These are phyloP conservation scores for Didymella segeticola DNA, from an alignment of 2,329 filamentous ascomycete genomes.

Conservation along the genomic window DNA sequence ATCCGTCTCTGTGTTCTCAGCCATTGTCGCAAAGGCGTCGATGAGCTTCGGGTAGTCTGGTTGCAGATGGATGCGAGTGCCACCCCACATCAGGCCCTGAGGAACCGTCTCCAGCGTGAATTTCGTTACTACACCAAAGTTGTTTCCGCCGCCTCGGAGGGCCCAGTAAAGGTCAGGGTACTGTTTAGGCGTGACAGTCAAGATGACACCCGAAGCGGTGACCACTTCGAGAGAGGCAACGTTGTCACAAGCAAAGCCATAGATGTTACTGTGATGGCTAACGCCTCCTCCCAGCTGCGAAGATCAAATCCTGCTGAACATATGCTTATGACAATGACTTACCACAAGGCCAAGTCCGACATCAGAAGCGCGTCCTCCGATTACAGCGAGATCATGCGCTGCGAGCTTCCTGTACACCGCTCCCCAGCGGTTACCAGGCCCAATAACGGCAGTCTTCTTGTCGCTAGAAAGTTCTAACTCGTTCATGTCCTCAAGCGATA, in stretches of 20 bases:
- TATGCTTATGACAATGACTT: background rate
- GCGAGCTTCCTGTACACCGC: conserved; percentile 40
- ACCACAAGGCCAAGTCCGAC: conserved; percentile 35
- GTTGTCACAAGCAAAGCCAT: conserved; percentile 45
- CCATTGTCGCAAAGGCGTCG: conserved; percentile 22
- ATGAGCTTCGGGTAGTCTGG: conserved; percentile 14
- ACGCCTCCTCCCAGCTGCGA: conserved; percentile 28
- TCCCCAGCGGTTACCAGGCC: conserved; percentile 42
- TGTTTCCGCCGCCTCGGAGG: conserved; percentile 44
- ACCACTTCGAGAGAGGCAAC: conserved; percentile 44
- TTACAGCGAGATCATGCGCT: conserved; percentile 27
- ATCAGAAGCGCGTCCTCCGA: conserved; percentile 38
- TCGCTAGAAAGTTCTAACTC: conserved; percentile 25
- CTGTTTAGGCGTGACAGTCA: conserved; percentile 31
- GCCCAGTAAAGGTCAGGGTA: conserved; percentile 50
- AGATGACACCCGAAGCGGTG: conserved; percentile 27
- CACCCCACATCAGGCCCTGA: conserved; percentile 32
- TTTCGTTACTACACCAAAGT: conserved; percentile 38
- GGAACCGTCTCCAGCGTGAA: conserved; percentile 28
- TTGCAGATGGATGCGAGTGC: conserved; percentile 14
- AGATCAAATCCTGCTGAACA: background rate
- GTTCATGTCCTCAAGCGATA: conserved; percentile 35
- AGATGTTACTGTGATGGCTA: conserved; percentile 38
- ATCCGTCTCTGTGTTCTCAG: conserved; percentile 22
- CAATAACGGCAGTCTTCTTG: conserved; percentile 33